Conservation (phyloP, 1,284 basidiomycete genomes). For the Stereum hirsutum region DNA sequence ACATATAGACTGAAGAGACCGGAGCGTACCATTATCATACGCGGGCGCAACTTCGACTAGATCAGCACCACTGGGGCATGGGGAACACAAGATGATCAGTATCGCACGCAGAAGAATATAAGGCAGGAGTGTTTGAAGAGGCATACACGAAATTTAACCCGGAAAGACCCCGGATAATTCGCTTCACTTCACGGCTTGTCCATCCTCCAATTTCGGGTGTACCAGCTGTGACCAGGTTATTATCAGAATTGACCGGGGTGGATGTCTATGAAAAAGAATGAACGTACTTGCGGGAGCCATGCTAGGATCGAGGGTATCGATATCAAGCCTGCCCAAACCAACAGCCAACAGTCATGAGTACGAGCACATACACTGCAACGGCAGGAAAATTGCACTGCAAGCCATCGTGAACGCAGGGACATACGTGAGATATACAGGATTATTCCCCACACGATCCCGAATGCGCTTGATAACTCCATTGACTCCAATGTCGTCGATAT, state of each 20-base stretch:
- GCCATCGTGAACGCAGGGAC: background rate
- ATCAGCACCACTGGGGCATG: constrained; percentile 62
- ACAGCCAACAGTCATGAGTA: background rate
- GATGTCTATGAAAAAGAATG: background rate
- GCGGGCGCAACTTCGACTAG: constrained; percentile 77
- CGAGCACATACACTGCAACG: background rate
- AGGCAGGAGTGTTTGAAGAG: no score
- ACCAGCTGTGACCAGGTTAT: constrained; percentile 40
- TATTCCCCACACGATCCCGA: constrained; percentile 52
- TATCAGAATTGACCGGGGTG: background rate
- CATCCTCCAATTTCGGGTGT: constrained; percentile 79
- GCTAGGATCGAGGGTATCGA: constrained; percentile 75
- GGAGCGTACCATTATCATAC: constrained; percentile 59
- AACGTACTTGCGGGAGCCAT: constrained; percentile 68
- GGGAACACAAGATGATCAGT: no score
- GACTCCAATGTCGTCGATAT: constrained; percentile 66
- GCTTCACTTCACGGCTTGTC: constrained; percentile 75
- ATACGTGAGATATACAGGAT: constrained; percentile 69
- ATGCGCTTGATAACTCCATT: constrained; percentile 54
- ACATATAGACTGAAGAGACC: no score
- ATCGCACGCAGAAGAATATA: no score
- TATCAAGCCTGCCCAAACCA: constrained; percentile 46
- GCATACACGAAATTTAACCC: constrained; percentile 73
- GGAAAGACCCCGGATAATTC: constrained; percentile 67
- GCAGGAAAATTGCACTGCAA: no score